Evolutionary conservation across 371 early-diverging fungal genomes (phyloP).

Genomic region (Ordospora pajunii): DNA sequence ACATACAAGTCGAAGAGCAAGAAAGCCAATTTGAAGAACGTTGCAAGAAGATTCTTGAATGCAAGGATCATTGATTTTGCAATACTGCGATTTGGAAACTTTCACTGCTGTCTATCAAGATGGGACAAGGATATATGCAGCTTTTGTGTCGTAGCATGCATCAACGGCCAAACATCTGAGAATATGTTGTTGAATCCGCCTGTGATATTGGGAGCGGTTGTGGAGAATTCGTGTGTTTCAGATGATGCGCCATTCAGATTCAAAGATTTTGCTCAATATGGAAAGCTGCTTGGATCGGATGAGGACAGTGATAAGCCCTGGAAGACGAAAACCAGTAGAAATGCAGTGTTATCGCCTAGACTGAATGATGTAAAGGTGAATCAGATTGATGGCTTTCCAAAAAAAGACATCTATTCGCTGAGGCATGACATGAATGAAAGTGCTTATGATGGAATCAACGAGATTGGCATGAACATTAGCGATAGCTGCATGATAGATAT

Average conservation of each 20-base stretch:
- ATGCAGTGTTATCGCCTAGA: not conserved
- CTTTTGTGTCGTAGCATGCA: not conserved
- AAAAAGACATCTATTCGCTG: not conserved
- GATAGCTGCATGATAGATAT: not conserved
- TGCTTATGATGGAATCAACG: not conserved
- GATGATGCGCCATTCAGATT: not conserved
- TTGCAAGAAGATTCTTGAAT: not conserved
- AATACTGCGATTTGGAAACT: not conserved
- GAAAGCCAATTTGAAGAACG: not conserved
- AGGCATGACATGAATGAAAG: not conserved
- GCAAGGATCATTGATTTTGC: not conserved
- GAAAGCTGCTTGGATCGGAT: too few relatives aligned
- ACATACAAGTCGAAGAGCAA: not conserved
- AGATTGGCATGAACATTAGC: too few relatives aligned
- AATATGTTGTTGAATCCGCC: not conserved
- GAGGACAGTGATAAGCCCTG: not conserved
- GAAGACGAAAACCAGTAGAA: not conserved
- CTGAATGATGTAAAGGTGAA: not conserved
- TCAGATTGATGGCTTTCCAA: not conserved
- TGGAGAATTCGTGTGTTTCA: not conserved
- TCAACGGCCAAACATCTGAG: not conserved
- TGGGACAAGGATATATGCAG: conserved; percentile 9
- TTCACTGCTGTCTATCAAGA: not conserved
- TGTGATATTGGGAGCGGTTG: not conserved
- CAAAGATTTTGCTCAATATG: not conserved